A percentile compares a stretch with the other conserved stretches of the same genome.
phyloP scores from a whole-genome alignment of 2,329 filamentous ascomycete species.

The Westerdykella ornata region DNA sequence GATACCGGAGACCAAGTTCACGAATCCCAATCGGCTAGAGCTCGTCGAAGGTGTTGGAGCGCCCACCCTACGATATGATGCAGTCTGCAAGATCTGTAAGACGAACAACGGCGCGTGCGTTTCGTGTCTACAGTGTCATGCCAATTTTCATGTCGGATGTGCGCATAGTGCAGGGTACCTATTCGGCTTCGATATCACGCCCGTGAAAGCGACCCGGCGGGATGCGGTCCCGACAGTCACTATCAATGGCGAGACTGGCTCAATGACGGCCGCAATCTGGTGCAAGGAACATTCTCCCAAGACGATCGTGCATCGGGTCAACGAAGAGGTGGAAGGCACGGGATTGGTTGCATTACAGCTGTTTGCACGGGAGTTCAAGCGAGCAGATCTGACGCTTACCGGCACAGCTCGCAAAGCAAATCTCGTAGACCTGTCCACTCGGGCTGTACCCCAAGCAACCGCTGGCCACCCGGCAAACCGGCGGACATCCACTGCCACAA shows the following conservation, averaged over 20 bases:
- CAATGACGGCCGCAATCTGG: conserved; percentile 81
- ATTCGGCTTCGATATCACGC: conserved; percentile 83
- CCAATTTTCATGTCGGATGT: conserved; percentile 77
- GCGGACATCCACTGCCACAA: conserved; percentile 37
- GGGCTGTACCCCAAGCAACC: conserved; percentile 32
- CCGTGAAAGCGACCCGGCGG: conserved; percentile 80
- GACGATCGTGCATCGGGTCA: conserved; percentile 67
- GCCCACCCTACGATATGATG: conserved; percentile 72
- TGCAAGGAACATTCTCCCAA: conserved; percentile 79
- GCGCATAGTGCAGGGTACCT: conserved; percentile 75
- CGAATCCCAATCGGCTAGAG: conserved; percentile 71
- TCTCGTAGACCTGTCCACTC: conserved; percentile 60
- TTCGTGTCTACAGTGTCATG: conserved; percentile 67
- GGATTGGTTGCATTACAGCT: conserved; percentile 76
- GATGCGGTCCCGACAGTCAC: conserved; percentile 75
- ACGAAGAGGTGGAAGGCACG: conserved; percentile 64
- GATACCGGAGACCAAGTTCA: conserved; percentile 89
- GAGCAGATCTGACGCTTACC: conserved; percentile 82
- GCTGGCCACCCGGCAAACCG: conserved; percentile 27
- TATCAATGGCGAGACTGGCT: conserved; percentile 71
- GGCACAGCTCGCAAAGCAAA: conserved; percentile 92
- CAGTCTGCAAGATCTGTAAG: conserved; percentile 79
- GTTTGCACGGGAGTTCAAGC: conserved; percentile 85
- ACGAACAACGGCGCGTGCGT: conserved; percentile 70
- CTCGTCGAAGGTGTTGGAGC: conserved; percentile 74